A percentile compares a stretch with the other conserved stretches of the same genome.
These are phyloP conservation scores for Pseudopithomyces maydicus DNA, from an alignment of 2,329 filamentous ascomycete species.

Conservation along the genomic window DNA sequence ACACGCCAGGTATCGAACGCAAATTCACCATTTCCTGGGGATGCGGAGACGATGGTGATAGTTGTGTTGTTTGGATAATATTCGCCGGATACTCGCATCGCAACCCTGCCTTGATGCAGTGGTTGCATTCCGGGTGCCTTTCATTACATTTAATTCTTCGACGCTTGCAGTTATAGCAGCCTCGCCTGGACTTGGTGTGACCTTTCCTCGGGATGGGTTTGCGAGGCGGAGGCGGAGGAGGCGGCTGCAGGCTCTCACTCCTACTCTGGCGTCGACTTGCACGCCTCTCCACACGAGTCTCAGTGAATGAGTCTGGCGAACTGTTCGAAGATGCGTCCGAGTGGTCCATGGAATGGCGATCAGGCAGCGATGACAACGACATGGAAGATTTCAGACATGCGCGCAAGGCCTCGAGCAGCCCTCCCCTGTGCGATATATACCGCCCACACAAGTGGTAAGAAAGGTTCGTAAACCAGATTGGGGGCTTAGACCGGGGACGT, in stretches of 20 bases:
- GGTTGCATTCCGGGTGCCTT: slow-evolving; percentile 65
- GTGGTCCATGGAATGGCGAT: slow-evolving; percentile 24
- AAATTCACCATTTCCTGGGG: slow-evolving; percentile 35
- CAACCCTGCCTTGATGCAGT: slow-evolving; percentile 66
- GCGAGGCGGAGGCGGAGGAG: slow-evolving; percentile 33
- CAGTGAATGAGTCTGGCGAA: slow-evolving; percentile 31
- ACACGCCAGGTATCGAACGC: slow-evolving; percentile 38
- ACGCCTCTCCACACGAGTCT: slow-evolving; percentile 20
- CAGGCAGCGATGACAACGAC: slow-evolving; percentile 26
- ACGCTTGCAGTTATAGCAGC: slow-evolving; percentile 71
- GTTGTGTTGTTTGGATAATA: slow-evolving; percentile 38
- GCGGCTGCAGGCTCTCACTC: slow-evolving; percentile 13
- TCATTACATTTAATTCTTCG: slow-evolving; percentile 73
- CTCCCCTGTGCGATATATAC: slow-evolving; percentile 36
- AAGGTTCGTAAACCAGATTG: slow-evolving; percentile 26
- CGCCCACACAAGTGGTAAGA: slow-evolving; percentile 16
- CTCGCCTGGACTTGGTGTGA: slow-evolving; percentile 68
- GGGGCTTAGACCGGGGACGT: slow-evolving; percentile 37
- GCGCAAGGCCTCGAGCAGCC: slow-evolving; percentile 19
- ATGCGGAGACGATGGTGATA: slow-evolving; percentile 22
- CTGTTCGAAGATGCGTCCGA: slow-evolving; percentile 39
- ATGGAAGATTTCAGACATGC: slow-evolving; percentile 12
- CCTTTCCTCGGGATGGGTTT: slow-evolving; percentile 56
- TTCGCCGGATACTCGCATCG: slow-evolving; percentile 66
- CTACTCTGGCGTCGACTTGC: slow-evolving; percentile 16